These are phyloP conservation scores for Pachysolen tannophilus DNA, from an alignment of 805 yeast species.

Conservation along the genomic window DNA sequence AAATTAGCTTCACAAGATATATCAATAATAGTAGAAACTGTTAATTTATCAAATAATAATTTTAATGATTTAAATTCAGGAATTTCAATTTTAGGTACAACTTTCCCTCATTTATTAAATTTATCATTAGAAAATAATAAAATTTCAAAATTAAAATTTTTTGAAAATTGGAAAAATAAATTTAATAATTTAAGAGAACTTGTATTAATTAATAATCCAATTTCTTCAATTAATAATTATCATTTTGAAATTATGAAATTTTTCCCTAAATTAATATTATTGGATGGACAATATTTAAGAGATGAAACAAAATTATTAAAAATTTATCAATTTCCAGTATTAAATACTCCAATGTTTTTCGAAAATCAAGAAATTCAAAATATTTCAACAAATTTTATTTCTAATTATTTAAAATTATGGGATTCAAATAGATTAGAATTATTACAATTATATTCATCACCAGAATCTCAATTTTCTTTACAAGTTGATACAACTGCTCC, in stretches of 20 bases:
- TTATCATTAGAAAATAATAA: slow-evolving; percentile 75
- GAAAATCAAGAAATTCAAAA: slow-evolving; percentile 66
- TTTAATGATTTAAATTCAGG: slow-evolving; percentile 50
- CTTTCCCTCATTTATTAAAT: slow-evolving; percentile 72
- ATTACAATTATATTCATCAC: slow-evolving; percentile 58
- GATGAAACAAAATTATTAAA: slow-evolving; percentile 54
- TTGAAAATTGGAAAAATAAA: slow-evolving; percentile 75
- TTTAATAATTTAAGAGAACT: slow-evolving; percentile 68
- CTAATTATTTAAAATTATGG: slow-evolving; percentile 74
- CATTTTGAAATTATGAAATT: slow-evolving; percentile 54
- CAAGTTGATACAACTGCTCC: slow-evolving; percentile 61
- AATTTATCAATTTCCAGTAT: slow-evolving; percentile 49
- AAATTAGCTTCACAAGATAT: slow-evolving; percentile 54
- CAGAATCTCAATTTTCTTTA: slow-evolving; percentile 77
- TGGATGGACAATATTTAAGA: slow-evolving; percentile 74
- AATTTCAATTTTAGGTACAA: slow-evolving; percentile 56
- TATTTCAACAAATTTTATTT: slow-evolving; percentile 67
- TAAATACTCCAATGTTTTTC: slow-evolving; percentile 62
- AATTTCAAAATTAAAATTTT: slow-evolving; percentile 44
- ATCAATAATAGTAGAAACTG: slow-evolving; percentile 50
- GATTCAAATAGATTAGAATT: slow-evolving; percentile 70
- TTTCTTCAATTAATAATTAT: slow-evolving; percentile 31
- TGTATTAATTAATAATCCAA: slow-evolving; percentile 71
- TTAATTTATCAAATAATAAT: slow-evolving; percentile 61
- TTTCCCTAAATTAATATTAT: slow-evolving; percentile 74